Evolutionary conservation across 2,329 filamentous ascomycete species (phyloP), one percentile per base, ranked within the genome.

Genomic region (Hortaea werneckii): DNA sequence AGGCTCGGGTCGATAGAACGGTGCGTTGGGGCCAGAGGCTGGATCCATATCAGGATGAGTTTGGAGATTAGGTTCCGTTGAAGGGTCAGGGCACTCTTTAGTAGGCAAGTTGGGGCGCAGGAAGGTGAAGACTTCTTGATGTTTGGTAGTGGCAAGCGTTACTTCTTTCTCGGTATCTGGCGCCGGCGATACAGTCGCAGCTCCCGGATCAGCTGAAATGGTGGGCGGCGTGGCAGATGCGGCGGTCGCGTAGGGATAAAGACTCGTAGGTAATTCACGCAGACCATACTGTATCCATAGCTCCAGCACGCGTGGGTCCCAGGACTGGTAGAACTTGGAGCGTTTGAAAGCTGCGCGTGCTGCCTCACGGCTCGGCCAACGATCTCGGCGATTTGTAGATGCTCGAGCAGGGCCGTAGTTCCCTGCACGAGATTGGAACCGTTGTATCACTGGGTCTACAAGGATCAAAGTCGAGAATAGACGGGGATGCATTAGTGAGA

Each of bases 121-220:
- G 62, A 83, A 92, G 1, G 82, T 87, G 58, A 87, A 82, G 46
- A 92, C 84, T 69, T 94, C 87, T 61, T 95, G 87, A 63, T 94
- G 85, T 57, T 89, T 87, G 0, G 87, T 83, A 0, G 90, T 96
- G 1, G 78, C 77, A 2, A 92, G 73, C 0, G 87, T 90, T 1
- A 88, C 82, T 30, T 73, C 67, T 11, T 67, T 65, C 20, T 61
- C 61, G 9, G 59, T 59, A 5, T 28, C 32, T 5, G 48, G 46
- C 8, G 50, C 51, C 1, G 53, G 46, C 5, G 47, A 38, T 1
- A 54, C 29, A 1, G 54, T 54, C 9, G 55, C 48, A 20, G 57
- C 51, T 29, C 50, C 54, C 6, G 53, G 53, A 29, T 60, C 57
- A 34, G 57, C 54, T 30, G 53, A 52, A 8, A 53, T 27, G 50